Conservation (phyloP, 1,284 basidiomycete species). For the Trametes pubescens region DNA sequence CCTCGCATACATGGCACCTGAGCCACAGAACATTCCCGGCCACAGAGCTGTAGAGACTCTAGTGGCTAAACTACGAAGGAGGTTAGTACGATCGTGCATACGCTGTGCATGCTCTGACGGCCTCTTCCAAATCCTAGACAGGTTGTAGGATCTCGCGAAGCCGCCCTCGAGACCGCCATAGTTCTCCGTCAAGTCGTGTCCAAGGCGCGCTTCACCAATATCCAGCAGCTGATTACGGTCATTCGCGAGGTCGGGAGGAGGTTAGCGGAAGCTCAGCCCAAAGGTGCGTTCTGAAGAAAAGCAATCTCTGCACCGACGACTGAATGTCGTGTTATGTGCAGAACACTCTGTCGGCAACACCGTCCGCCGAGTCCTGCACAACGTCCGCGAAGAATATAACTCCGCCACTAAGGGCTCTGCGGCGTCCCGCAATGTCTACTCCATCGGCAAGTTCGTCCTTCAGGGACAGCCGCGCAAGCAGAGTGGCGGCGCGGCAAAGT, state of each 20-base stretch:
- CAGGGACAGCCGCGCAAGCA: constrained; percentile 78
- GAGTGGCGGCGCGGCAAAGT: constrained; percentile 51
- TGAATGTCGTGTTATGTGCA: constrained; percentile 41
- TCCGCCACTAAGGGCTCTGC: constrained; percentile 61
- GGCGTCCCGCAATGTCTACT: constrained; percentile 57
- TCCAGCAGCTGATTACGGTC: constrained; percentile 86
- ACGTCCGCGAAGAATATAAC: constrained; percentile 93
- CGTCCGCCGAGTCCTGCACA: constrained; percentile 89
- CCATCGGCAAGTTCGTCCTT: constrained; percentile 80
- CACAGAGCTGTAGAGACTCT: constrained; percentile 42
- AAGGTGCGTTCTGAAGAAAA: constrained; percentile 63
- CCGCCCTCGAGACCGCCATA: constrained; percentile 90
- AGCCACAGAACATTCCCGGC: constrained; percentile 34
- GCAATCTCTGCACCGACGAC: neutral
- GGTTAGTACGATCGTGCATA: constrained; percentile 30
- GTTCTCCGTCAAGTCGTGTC: constrained; percentile 91
- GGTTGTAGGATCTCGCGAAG: constrained; percentile 86
- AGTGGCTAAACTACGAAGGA: constrained; percentile 41
- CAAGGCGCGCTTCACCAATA: constrained; percentile 84
- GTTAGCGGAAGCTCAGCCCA: constrained; percentile 90
- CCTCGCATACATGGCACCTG: constrained; percentile 32
- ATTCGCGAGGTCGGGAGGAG: constrained; percentile 84
- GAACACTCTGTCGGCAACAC: constrained; percentile 97
- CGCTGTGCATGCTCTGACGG: neutral
- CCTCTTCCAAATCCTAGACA: constrained; percentile 61